Evolutionary conservation across 2,329 filamentous ascomycete genomes (phyloP), one percentile per base, ranked within the genome.

Genomic region (Ophidiomyces ophidiicola): DNA sequence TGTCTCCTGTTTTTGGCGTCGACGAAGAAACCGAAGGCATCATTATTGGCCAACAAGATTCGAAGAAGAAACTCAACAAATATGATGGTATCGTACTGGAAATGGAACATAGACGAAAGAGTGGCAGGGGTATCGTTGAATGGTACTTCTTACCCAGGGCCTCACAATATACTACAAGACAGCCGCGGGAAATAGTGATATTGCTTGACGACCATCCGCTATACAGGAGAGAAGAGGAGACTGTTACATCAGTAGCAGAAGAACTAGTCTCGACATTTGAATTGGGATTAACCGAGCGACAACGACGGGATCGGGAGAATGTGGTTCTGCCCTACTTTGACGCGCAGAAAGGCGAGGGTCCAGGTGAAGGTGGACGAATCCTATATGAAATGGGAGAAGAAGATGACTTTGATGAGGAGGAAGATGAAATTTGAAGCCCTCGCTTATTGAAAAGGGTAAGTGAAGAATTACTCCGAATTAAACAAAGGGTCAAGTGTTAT

Each of bases 281-380:
- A 47, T 62, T 98, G 3, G 79, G 80, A 0, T 64, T 98, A 43
- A 96, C 88, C 12, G 88, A 94, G 43, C 86, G 90, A 65, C 90
- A 98, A 64, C 74, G 82, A 50, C 70, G 72, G 47, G 88, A 93
- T 36, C 69, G 90, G 18, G 88, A 94, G 52, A 83, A 82, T 0
- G 83, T 98, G 6, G 82, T 96, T 28, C 58, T 96, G 59, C 90
- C 90, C 11, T 96, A 98, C 58, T 94, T 92, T 61, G 90, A 98
- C 66, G 90, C 90, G 17, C 90, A 98, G 69, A 83, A 77, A 38
- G 80, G 59, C 10, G 60, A 67, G 42, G 74, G 71, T 3, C 66
- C 75, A 0, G 87, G 87, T 0, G 85, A 93, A 52, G 88, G 90
- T 3, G 90, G 90, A 0, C 72, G 88, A 44, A 98, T 98, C 48